These are phyloP conservation scores for Kwoniella heveanensis DNA, from an alignment of 768 basidiomycete species.

Conservation along the genomic window DNA sequence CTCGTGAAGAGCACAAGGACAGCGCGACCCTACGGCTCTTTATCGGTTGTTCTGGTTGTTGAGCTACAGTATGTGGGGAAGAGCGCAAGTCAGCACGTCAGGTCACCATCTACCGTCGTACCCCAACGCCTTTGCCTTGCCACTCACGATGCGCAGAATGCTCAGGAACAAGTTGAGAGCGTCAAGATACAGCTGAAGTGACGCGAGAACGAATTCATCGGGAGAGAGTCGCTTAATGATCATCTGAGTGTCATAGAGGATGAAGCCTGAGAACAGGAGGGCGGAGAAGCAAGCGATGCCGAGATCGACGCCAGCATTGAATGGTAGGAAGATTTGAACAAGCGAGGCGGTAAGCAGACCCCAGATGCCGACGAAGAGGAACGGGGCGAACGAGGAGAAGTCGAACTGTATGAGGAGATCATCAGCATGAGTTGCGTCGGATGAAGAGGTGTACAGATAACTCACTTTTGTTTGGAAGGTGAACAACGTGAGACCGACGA, in stretches of 20 bases:
- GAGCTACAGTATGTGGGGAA: conserved; percentile 25
- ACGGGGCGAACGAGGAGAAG: conserved; percentile 88
- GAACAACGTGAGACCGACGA: conserved; percentile 89
- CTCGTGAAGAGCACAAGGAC: too few species aligned
- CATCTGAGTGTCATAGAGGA: conserved; percentile 68
- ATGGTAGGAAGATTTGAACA: conserved; percentile 84
- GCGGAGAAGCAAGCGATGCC: conserved; percentile 75
- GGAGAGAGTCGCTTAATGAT: conserved; percentile 87
- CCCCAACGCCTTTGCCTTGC: too few species aligned
- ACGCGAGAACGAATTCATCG: conserved; percentile 89
- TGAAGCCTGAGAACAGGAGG: conserved; percentile 83
- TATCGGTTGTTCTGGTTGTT: conserved; percentile 48
- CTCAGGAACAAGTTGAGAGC: conserved; percentile 60
- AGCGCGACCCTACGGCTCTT: not conserved
- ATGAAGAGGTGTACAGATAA: conserved; percentile 6
- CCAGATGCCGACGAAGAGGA: conserved; percentile 80
- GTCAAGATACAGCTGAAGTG: conserved; percentile 93
- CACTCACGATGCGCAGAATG: conserved; percentile 55
- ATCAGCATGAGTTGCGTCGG: conserved; percentile 9
- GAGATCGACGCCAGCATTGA: conserved; percentile 76
- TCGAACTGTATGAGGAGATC: conserved; percentile 66
- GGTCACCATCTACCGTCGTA: too few species aligned
- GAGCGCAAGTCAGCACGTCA: not conserved
- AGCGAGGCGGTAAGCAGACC: conserved; percentile 79
- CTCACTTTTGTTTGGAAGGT: conserved; percentile 88